These are phyloP conservation scores for Solanum habrochaites DNA, from an alignment of 257 asterid species.

Conservation along the genomic window DNA sequence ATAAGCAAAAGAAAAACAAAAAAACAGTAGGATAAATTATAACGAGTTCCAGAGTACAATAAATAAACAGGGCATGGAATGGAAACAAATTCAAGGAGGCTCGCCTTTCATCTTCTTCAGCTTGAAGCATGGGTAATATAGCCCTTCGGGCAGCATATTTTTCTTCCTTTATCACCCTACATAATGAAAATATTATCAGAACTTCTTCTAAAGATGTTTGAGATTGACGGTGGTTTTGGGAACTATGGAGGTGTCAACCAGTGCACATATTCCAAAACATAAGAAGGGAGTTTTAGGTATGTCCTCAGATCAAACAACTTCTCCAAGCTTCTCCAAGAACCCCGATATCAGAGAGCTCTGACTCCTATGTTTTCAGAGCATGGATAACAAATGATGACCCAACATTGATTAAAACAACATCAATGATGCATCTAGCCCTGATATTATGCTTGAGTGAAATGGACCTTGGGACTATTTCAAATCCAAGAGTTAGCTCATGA, in stretches of 20 bases:
- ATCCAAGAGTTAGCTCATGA: neutral
- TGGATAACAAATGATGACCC: neutral
- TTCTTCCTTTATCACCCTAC: slow-evolving; percentile 72
- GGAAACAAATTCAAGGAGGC: neutral
- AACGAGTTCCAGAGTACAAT: neutral
- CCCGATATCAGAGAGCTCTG: neutral
- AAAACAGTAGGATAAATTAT: neutral
- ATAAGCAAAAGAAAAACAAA: neutral
- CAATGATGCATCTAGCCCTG: neutral
- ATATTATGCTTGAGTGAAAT: neutral
- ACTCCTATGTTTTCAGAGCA: neutral
- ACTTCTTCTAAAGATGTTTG: neutral
- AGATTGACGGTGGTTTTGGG: neutral
- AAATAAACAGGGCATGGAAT: neutral
- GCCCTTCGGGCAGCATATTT: slow-evolving; percentile 74
- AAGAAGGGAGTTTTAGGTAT: neutral
- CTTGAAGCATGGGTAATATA: slow-evolving; percentile 66
- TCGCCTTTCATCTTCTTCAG: slow-evolving; percentile 87
- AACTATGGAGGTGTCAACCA: neutral
- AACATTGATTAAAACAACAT: neutral
- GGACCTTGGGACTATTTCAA: neutral
- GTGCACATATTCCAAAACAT: neutral
- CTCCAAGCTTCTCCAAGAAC: neutral
- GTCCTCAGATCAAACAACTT: neutral
- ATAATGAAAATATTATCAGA: neutral